These are phyloP conservation scores for Wallacemonas sp. DNA, from an alignment of 208 protist genomes.

Conservation along the genomic window DNA sequence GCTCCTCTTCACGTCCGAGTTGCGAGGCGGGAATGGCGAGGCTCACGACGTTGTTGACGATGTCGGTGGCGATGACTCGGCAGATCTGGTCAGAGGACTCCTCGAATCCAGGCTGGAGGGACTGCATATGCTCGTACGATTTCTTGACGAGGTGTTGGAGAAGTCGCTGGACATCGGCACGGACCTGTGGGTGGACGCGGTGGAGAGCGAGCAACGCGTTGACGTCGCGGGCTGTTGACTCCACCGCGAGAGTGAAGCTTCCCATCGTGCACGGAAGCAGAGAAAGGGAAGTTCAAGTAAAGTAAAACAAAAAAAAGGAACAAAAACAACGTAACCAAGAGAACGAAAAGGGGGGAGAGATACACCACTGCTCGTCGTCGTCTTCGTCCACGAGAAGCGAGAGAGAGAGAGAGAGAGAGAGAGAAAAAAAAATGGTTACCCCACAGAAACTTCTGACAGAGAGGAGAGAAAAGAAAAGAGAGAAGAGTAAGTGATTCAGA, in stretches of 20 bases:
- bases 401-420: neutral
- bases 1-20: constrained; percentile 31
- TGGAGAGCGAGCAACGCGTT: constrained; percentile 72
- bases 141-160: constrained; percentile 53
- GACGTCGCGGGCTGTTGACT: constrained; percentile 73
- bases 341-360: neutral
- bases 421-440: too few species aligned
- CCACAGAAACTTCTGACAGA: too few species aligned
- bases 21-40: constrained; percentile 54
- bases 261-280: constrained; percentile 38
- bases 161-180: constrained; percentile 57
- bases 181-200: constrained; percentile 86
- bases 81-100: constrained; percentile 65
- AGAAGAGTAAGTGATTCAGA: too few species aligned
- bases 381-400: too few species aligned
- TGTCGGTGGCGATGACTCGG: constrained; percentile 36
- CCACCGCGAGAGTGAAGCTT: constrained; percentile 54
- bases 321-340: constrained; percentile 9
- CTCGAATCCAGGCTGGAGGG: constrained; percentile 30
- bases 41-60: constrained; percentile 49
- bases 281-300: neutral
- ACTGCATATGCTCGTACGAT: constrained; percentile 46
- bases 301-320: constrained; percentile 15
- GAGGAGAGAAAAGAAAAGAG: too few species aligned
- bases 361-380: neutral